Percentiles rank a stretch among this genome's conserved stretches.
Evolutionary conservation across 495 filamentous ascomycete species (phyloP).

Genomic region (Podospora bellae-mahoneyi): DNA sequence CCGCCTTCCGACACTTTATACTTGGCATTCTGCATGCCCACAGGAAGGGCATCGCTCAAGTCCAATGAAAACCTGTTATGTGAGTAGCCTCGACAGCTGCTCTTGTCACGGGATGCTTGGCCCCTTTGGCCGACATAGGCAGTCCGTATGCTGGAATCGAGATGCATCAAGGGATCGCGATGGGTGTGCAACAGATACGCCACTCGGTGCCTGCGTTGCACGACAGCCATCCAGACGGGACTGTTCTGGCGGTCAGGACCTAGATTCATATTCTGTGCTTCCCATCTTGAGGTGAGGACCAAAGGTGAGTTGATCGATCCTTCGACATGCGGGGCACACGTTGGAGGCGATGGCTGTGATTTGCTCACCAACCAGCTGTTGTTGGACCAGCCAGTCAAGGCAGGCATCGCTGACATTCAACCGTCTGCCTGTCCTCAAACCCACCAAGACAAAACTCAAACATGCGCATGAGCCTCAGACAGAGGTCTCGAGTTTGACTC

Average conservation of each 20-base stretch:
- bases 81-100: background rate
- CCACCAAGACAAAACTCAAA: conserved; percentile 1
- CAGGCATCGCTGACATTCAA: background rate
- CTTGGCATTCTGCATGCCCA: background rate
- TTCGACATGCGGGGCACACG: background rate
- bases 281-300: background rate
- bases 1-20: background rate
- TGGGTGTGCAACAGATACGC: background rate
- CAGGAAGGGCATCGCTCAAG: background rate
- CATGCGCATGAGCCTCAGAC: conserved; percentile 5
- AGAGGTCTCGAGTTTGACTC: conserved; percentile 1
- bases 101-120: background rate
- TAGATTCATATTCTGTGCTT: background rate
- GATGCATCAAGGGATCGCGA: background rate
- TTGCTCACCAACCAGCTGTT: background rate
- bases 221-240: background rate
- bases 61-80: background rate
- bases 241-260: background rate
- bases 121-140: background rate
- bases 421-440: background rate
- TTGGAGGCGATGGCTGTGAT: background rate
- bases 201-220: background rate
- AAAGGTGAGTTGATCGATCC: background rate
- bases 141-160: background rate
- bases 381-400: background rate